Evolutionary conservation across 2,329 filamentous ascomycete species (phyloP), one percentile per base, ranked within the genome.

Genomic region (Colletotrichum lupini): DNA sequence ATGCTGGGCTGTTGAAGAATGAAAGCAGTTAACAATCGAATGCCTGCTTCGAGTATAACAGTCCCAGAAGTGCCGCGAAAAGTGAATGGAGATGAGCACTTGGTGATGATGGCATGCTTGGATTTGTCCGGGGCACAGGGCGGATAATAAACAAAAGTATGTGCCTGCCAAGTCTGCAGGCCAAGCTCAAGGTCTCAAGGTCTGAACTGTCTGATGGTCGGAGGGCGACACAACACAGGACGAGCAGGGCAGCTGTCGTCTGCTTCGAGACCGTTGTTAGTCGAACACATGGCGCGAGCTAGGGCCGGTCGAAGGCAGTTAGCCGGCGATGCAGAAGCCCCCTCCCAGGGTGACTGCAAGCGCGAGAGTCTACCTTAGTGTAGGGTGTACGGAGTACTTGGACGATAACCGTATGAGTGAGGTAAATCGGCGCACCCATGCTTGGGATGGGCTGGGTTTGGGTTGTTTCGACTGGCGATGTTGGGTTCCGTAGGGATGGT

Each of bases 141-240:
- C 22, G 32, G 61, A 37, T 73, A 71, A 71, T 73, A 73, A 73
- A 71, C 71, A 73, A 73, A 73, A 57, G 5, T 4, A 19, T 35
- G 61, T 19, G 26, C 68, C 35, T 35, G 61, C 71, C 71, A 66
- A 71, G 61, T 57, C 9, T 42, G 6, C 35, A 35, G 12, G 46
- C 24, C 16, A 24, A n/a, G 35, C 52, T 53, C 60, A 65, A 49
- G 59, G 59, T 32, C 57, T 52, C 28, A 26, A 30, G 53, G 35
- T 53, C 12, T 26, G n/a, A 16, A 49, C 37, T 7, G 37, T 49
- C 42, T 56, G 2, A 26, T 37, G 26, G 35, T 24, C 19, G 56
- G 19, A 46, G 62, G 9, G 52, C 32, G 28, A 52, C 56, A 55
- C 62, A 60, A 22, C 56, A 22, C 52, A 55, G 24, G 42, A 28